Percentiles rank a stretch among this genome's conserved stretches.
These are phyloP conservation scores for Fomitopsis betulina DNA, from an alignment of 1,284 basidiomycete genomes.

Conservation along the genomic window DNA sequence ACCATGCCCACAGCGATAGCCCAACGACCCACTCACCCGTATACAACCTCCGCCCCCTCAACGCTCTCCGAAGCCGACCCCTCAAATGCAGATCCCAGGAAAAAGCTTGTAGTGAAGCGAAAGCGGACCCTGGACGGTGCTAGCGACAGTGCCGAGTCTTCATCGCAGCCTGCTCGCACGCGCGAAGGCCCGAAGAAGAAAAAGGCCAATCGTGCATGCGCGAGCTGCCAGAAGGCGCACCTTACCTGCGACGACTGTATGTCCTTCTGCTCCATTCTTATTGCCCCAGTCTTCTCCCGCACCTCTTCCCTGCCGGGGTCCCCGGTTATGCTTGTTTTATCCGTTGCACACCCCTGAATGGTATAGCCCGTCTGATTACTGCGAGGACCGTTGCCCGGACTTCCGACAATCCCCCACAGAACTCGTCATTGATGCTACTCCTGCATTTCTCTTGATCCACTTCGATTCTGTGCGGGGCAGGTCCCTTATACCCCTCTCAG, in stretches of 20 bases:
- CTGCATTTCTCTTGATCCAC: no score
- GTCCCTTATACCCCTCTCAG: no score
- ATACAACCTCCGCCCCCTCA: conserved; percentile 19
- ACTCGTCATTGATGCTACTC: no score
- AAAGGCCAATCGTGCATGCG: conserved; percentile 90
- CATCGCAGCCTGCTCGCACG: conserved; percentile 30
- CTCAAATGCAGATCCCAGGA: conserved; percentile 16
- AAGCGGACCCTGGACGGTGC: conserved; percentile 48
- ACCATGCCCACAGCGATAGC: conserved; percentile 9
- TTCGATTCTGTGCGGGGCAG: no score
- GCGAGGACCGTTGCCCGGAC: no score
- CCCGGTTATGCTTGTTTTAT: no score
- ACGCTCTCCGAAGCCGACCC: conserved; percentile 18
- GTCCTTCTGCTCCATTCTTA: conserved; percentile 20
- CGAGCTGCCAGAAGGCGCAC: conserved; percentile 94
- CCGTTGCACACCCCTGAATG: no score
- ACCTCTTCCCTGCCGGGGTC: not conserved
- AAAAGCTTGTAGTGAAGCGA: conserved; percentile 32
- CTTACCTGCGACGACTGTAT: conserved; percentile 95
- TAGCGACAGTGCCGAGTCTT: conserved; percentile 37
- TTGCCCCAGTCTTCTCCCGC: not conserved
- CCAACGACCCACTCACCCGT: conserved; percentile 15
- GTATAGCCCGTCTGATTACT: no score
- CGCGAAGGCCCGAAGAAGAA: conserved; percentile 83
- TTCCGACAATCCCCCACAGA: no score